Conservation (phyloP, 2,329 filamentous ascomycete species). For the Pseudocercospora ulei region DNA sequence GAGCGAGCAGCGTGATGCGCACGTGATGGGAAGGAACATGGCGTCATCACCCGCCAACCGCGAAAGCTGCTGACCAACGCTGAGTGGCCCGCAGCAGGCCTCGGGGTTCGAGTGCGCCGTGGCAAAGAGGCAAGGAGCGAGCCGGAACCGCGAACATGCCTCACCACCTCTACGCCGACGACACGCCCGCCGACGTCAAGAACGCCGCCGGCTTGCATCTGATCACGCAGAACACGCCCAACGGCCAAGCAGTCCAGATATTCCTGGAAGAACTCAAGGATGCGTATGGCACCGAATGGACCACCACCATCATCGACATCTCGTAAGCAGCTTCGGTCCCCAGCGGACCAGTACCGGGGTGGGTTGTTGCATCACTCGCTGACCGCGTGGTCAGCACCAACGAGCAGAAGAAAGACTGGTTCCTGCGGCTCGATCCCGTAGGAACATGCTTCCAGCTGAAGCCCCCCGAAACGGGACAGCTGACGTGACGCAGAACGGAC, state of each 20-base stretch:
- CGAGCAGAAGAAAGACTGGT: constrained; percentile 50
- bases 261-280: constrained; percentile 48
- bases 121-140: no score
- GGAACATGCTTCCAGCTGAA: no score
- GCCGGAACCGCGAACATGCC: constrained; percentile 29
- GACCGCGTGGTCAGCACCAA: constrained; percentile 35
- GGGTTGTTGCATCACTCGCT: not conserved
- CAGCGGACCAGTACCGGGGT: not conserved
- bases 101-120: not conserved
- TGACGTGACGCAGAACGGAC: no score
- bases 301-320: constrained; percentile 44
- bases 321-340: constrained; percentile 14
- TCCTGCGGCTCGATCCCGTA: constrained; percentile 39
- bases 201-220: constrained; percentile 46
- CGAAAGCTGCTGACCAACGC: constrained; percentile 1
- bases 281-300: constrained; percentile 44
- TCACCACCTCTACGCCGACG: constrained; percentile 38
- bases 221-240: constrained; percentile 45
- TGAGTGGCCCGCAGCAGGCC: not conserved
- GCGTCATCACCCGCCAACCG: no score
- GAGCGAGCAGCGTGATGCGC: no score
- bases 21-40: no score
- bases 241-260: constrained; percentile 47
- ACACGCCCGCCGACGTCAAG: constrained; percentile 41
- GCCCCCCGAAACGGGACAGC: no score